Percentiles rank a stretch among this genome's conserved stretches.
Evolutionary conservation across 805 yeast species (phyloP).

Genomic region (Metschnikowia baotianmanensis): DNA sequence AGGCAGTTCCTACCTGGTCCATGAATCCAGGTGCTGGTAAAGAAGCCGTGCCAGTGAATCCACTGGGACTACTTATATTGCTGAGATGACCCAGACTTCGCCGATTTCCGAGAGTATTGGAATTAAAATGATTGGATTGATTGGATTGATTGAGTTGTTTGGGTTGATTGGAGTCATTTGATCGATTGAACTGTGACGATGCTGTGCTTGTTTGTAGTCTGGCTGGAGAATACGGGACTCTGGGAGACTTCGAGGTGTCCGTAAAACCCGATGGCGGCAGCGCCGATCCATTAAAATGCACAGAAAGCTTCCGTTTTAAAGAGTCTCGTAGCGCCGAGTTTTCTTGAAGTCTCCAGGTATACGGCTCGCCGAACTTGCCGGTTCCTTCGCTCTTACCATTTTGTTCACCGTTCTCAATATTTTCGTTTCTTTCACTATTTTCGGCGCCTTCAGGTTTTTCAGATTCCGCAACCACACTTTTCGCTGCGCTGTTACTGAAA

Average conservation of each 20-base stretch:
- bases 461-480: neutral
- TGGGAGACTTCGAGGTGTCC: no score
- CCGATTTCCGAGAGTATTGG: no score
- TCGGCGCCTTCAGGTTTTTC: neutral
- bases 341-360: conserved; percentile 14
- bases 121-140: no score
- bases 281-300: conserved; percentile 23
- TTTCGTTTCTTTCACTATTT: no score
- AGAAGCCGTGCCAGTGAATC: neutral
- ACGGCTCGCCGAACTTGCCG: neutral
- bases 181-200: no score
- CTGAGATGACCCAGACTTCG: neutral
- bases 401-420: no score
- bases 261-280: neutral
- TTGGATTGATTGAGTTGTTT: no score
- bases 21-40: neutral
- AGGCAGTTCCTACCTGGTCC: neutral
- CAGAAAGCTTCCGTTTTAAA: conserved; percentile 32
- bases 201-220: no score
- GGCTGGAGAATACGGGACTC: no score
- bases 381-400: no score
- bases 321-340: conserved; percentile 14
- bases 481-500: conserved; percentile 25
- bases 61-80: neutral
- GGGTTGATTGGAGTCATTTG: no score